These are phyloP conservation scores for Schizosaccharomyces cryophilus DNA, from an alignment of 805 yeast genomes.

Conservation along the genomic window DNA sequence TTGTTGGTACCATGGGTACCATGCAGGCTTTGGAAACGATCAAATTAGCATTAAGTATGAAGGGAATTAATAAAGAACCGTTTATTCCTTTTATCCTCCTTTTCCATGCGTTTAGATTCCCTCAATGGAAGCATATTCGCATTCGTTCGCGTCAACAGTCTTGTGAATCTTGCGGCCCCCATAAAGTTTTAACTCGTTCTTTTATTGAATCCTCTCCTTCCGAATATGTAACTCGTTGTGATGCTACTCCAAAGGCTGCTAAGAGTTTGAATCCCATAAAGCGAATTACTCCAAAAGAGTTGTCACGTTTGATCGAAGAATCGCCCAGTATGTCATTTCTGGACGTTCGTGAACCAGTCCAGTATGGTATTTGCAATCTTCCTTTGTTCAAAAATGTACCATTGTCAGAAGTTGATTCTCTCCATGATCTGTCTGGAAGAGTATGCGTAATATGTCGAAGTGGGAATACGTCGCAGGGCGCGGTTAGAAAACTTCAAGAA, in stretches of 20 bases:
- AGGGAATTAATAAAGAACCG: slow-evolving; percentile 23
- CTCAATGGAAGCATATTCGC: slow-evolving; percentile 37
- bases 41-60: slow-evolving; percentile 38
- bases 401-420: slow-evolving; percentile 12
- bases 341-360: slow-evolving; percentile 67
- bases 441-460: slow-evolving; percentile 53
- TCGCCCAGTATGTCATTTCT: slow-evolving; percentile 18
- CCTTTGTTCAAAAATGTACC: slow-evolving; percentile 41
- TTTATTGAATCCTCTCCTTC: slow-evolving; percentile 24
- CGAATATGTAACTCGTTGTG: slow-evolving; percentile 65
- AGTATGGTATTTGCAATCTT: slow-evolving; percentile 41
- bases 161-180: slow-evolving; percentile 49
- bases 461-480: slow-evolving; percentile 78
- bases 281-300: slow-evolving; percentile 24
- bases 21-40: slow-evolving; percentile 76
- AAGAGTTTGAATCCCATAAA: slow-evolving; percentile 17
- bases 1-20: slow-evolving; percentile 76
- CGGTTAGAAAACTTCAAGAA: slow-evolving; percentile 32
- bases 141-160: slow-evolving; percentile 42
- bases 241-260: slow-evolving; percentile 14
- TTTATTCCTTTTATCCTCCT: slow-evolving; percentile 38
- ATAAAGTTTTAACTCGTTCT: slow-evolving; percentile 20
- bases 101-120: slow-evolving; percentile 38
- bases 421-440: slow-evolving; percentile 10
- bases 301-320: slow-evolving; percentile 8